A percentile compares a stretch with the other conserved stretches of the same genome.
These are phyloP conservation scores for Phytophthora pistaciae DNA, from an alignment of 352 stramenopile species.

Conservation along the genomic window DNA sequence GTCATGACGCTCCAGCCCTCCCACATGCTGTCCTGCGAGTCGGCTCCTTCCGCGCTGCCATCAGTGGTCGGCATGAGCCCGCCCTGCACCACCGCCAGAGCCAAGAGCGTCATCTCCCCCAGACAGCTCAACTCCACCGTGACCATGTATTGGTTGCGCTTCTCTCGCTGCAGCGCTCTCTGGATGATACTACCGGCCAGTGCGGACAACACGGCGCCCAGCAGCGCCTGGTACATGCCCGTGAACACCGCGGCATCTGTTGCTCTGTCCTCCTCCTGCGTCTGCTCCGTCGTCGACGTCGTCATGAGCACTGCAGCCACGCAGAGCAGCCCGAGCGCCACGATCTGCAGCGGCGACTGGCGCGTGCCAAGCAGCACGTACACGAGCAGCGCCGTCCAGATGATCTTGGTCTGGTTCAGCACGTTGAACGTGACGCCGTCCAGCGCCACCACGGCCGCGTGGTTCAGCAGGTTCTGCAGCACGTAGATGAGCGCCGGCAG, in stretches of 20 bases:
- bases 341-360: constrained; percentile 75
- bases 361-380: constrained; percentile 81
- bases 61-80: constrained; percentile 15
- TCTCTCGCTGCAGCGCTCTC: constrained; percentile 71
- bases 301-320: constrained; percentile 83
- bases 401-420: constrained; percentile 91
- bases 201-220: constrained; percentile 76
- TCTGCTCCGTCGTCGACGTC: constrained; percentile 29
- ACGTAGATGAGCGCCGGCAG: constrained; percentile 84
- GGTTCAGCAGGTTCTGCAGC: constrained; percentile 86
- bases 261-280: constrained; percentile 8
- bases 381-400: constrained; percentile 85
- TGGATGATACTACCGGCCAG: constrained; percentile 85
- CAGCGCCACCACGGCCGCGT: constrained; percentile 77
- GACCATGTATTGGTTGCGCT: constrained; percentile 82
- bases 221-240: constrained; percentile 76
- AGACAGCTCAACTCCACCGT: constrained; percentile 84
- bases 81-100: constrained; percentile 52
- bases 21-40: constrained; percentile 53
- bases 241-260: constrained; percentile 67
- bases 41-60: constrained; percentile 11
- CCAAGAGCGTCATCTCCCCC: constrained; percentile 64
- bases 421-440: constrained; percentile 89
- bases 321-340: constrained; percentile 76
- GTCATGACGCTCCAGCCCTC: constrained; percentile 76